Evolutionary conservation across 2,329 filamentous ascomycete genomes (phyloP), one percentile per base, ranked within the genome.

Genomic region (Claviceps digitariae): DNA sequence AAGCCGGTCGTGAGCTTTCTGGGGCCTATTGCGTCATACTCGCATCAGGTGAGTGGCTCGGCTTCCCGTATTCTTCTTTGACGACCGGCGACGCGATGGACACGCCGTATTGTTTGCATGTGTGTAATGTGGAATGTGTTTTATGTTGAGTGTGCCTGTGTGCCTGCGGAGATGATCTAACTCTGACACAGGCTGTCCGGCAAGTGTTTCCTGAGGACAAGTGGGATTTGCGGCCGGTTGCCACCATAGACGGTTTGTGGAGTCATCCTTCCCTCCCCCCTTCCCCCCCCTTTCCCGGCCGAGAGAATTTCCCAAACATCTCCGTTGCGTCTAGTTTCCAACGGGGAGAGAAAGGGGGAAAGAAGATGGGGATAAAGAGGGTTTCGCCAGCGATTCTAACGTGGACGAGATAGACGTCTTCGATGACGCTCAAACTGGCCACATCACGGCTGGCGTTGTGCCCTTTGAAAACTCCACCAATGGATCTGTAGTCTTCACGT

Each of bases 381-480:
- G 31, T 9, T 12, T 34, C 9, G 9, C 27, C 20, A 34, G 3
- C 27, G n/a, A 23, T 21, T 31, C 49, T 51, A 51, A 43, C 40
- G 29, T 15, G 6, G 15, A n/a, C 4, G 27, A 34, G 4, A 48
- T 58, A 84, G 88, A 93, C 64, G 82, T 95, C 61, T 95, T 96
- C 67, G 75, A 83, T 50, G 77, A 82, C 17, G 86, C 95, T 6
- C 88, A 94, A 63, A 74, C 75, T 40, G 77, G 79, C 54, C 65
- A 72, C 46, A 81, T 80, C 0, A 69, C 77, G 51, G 83, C 83
- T 54, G 93, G 90, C 59, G 86, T 97, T 34, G 86, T 96, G 1
- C 93, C 93, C 7, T 90, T 95, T 69, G 91, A 97, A 66, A 98
- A 98, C 73, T 94, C 87, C 43, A 91, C 88, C 65, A 95, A 97